Evolutionary conservation across 2,329 filamentous ascomycete genomes (phyloP), one percentile per base, ranked within the genome.

Genomic region (Sordariomycetes sp.): DNA sequence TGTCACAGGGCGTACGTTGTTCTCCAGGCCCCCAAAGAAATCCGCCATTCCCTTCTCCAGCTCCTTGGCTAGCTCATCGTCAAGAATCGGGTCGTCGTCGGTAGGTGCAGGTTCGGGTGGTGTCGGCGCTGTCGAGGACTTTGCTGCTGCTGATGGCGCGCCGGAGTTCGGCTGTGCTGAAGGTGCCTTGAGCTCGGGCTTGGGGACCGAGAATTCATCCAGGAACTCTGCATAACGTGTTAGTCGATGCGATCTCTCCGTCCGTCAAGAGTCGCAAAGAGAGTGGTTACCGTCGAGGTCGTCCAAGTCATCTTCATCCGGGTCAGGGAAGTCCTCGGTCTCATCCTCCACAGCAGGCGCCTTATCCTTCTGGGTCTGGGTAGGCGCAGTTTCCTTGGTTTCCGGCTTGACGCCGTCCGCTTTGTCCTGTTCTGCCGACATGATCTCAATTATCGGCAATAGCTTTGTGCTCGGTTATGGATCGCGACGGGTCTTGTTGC

Each of bases 21-120:
- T 76, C 56, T 86, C 84, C 51, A 90, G 74, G 59, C 87, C 85
- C 22, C 83, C 84, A 62, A 96, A 80, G 56, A 96, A 73, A 61
- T 86, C 85, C 24, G 88, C 87, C 90, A 97, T 96, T 58, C 90
- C 89, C 10, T 85, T 85, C 69, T 96, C 88, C n/a, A 97, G 74
- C 68, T 95, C 85, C 65, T 87, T 86, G 55, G 89, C 82, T 66
- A 96, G 92, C 12, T 89, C 88, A 59, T 87, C 85, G 63, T 90
- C 87, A n/a, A 77, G 78, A 28, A 82, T 67, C 28, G 71, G 72
- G 57, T 79, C 75, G 34, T 70, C 64, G 48, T 60, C 58, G 61
- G 61, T 57, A 3, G 61, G 36, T 1, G 65, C 58, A 34, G 60
- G 60, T 13, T 10, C 24, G n/a, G 55, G 48, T n/a, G 51, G 24